phyloP scores from a whole-genome alignment of 257 asterid genomes.

The Solanum gracilifrons region DNA sequence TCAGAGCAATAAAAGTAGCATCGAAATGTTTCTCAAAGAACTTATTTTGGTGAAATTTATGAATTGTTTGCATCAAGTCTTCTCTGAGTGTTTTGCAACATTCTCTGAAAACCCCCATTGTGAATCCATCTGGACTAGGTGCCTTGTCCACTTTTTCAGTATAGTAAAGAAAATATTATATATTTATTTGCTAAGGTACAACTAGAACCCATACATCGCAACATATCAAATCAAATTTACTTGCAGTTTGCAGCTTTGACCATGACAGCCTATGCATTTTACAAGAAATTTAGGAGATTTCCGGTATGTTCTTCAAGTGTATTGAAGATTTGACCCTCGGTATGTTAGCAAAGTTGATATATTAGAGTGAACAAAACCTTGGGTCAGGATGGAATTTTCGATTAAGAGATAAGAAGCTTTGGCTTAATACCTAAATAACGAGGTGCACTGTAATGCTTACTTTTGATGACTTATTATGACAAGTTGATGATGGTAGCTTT shows the following conservation, averaged over 20 bases:
- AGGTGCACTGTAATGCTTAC: background rate
- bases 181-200: background rate
- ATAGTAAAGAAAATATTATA: background rate
- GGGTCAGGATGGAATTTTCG: background rate
- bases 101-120: background rate
- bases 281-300: background rate
- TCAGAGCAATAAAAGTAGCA: background rate
- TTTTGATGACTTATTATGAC: background rate
- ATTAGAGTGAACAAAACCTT: background rate
- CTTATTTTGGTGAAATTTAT: background rate
- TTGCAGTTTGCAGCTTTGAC: background rate
- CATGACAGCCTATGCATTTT: background rate
- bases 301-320: background rate
- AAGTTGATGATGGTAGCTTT: background rate
- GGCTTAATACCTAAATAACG: background rate
- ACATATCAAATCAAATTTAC: background rate
- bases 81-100: background rate
- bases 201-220: background rate
- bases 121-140: background rate
- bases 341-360: background rate
- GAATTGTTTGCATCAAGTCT: background rate
- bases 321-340: background rate
- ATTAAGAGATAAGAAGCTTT: background rate
- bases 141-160: background rate
- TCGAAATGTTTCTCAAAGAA: background rate